Evolutionary conservation across 1,284 basidiomycete species (phyloP), one percentile per base, ranked within the genome.

Genomic region (Erythrobasidium hasegawianum): DNA sequence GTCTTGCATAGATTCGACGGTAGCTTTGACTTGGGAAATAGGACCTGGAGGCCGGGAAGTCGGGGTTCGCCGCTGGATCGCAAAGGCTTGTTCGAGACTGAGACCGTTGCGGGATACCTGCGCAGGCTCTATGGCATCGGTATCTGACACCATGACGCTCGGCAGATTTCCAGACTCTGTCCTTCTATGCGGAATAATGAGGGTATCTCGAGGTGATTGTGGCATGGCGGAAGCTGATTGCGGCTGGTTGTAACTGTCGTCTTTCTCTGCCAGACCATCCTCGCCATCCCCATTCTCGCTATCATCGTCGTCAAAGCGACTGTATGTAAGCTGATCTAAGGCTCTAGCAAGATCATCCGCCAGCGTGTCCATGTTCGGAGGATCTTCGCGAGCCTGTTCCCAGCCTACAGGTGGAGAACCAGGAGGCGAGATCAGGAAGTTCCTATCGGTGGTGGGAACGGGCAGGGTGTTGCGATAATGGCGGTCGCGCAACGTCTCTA

Each of bases 401-500:
- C 95, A 99, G 0, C 95, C 95, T 1, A 96, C 87, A 0, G 95
- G 95, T 0, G 96, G 95, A 0, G 90, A 94, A n/a, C 95, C 96
- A 0, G 96, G 96, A 0, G 95, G 95, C 0, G 93, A 97, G 72
- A 98, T 95, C 59, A 98, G 83, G 79, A 97, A 97, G 79, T 98
- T 97, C 79, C 90, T 90, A 73, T 91, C 88, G 41, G 86, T 75
- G 0, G 82, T 80, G 0, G 95, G 95, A 0, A 90, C 90, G 27
- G 82, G 83, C 52, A 97, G 83, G 72, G 87, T 69, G 24, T 71
- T 66, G n/a, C 69, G 58, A 11, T 79, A 47, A 45, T 79, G 77
- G 68, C 78, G 57, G 13, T 64, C 59, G 8, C 68, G 43, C 33
- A 72, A 76, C 70, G 65, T 68, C 27, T 70, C 55, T 57, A 78